Evolutionary conservation across 116 monocot genomes (phyloP).

Genomic region (Papilionanthe hybrid): DNA sequence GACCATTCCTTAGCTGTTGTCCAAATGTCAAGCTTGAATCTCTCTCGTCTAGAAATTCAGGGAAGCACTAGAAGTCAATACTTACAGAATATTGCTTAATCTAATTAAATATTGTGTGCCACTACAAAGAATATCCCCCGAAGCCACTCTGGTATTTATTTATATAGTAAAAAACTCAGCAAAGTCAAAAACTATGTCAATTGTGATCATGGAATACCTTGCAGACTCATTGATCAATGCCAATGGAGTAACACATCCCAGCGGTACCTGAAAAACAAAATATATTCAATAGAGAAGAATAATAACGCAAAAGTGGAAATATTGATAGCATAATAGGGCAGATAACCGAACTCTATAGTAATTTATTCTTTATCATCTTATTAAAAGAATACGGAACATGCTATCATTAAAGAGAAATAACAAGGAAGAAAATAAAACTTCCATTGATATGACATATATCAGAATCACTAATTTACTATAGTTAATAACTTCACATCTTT

Average conservation of each 20-base stretch:
- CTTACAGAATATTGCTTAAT: neutral
- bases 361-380: neutral
- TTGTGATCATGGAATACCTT: slow-evolving; percentile 29
- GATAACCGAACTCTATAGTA: neutral
- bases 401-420: neutral
- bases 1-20: neutral
- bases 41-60: neutral
- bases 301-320: slow-evolving; percentile 3
- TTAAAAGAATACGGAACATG: neutral
- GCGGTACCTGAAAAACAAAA: slow-evolving; percentile 51
- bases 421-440: neutral
- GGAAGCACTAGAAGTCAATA: neutral
- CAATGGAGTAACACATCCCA: slow-evolving; percentile 96
- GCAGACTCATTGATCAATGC: slow-evolving; percentile 84
- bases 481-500: neutral
- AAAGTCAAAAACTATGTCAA: neutral
- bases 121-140: neutral
- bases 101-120: neutral
- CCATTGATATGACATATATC: neutral
- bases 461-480: neutral
- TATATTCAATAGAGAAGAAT: neutral
- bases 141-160: neutral
- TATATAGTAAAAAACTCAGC: neutral
- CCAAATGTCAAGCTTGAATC: neutral
- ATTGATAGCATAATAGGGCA: neutral